A percentile compares a stretch with the other conserved stretches of the same genome.
phyloP scores from a whole-genome alignment of 1,284 basidiomycete species.

The Takashimella tepidaria region DNA sequence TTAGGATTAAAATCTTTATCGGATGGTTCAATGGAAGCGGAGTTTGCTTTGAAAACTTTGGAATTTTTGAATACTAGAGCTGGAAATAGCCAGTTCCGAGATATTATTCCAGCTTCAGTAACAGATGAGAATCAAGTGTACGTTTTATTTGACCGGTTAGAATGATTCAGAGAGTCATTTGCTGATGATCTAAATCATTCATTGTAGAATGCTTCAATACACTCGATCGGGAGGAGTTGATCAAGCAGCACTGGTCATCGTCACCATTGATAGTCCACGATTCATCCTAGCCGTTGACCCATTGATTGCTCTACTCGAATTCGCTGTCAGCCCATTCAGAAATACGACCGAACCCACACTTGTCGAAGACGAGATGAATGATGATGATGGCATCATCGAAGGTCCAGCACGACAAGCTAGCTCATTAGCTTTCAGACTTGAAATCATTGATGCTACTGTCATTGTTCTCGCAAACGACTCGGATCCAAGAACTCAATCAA shows the following conservation, averaged over 20 bases:
- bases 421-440: slow-evolving; percentile 64
- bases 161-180: no score
- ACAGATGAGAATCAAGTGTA: slow-evolving; percentile 81
- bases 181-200: no score
- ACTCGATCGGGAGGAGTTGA: slow-evolving; percentile 62
- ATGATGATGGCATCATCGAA: slow-evolving; percentile 24
- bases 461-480: slow-evolving; percentile 83
- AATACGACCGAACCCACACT: slow-evolving; percentile 13
- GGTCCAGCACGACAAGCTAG: slow-evolving; percentile 18
- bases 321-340: slow-evolving; percentile 67
- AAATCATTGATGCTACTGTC: slow-evolving; percentile 87
- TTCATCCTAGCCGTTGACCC: slow-evolving; percentile 93
- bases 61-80: slow-evolving; percentile 84
- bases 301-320: slow-evolving; percentile 79
- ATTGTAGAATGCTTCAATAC: slow-evolving; percentile 75
- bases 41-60: slow-evolving; percentile 82
- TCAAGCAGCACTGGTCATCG: slow-evolving; percentile 63
- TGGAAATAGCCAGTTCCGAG: slow-evolving; percentile 79
- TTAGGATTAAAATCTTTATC: slow-evolving; percentile 79
- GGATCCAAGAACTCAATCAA: slow-evolving; percentile 75
- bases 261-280: slow-evolving; percentile 89
- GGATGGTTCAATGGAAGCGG: slow-evolving; percentile 77
- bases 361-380: slow-evolving; percentile 28
- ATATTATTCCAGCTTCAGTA: slow-evolving; percentile 87
- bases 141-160: no score